These are phyloP conservation scores for Penicillium arizonense DNA, from an alignment of 495 filamentous ascomycete genomes.

Conservation along the genomic window DNA sequence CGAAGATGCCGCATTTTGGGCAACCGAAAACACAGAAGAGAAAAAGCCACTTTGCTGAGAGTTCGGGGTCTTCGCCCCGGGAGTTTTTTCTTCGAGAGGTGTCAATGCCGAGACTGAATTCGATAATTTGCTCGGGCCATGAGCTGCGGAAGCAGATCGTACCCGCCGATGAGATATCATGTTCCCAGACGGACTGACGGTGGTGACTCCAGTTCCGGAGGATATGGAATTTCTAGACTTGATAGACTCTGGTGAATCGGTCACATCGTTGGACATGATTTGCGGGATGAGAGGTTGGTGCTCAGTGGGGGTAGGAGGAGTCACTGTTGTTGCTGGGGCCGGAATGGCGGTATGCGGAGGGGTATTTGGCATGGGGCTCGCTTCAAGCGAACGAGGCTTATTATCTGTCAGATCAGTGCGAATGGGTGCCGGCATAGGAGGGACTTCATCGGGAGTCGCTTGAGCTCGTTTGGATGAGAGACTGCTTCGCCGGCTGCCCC, in stretches of 20 bases:
- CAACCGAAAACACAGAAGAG: slow-evolving; percentile 85
- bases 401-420: slow-evolving; percentile 35
- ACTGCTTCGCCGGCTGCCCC: slow-evolving; percentile 40
- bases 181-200: slow-evolving; percentile 58
- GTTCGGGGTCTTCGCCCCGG: slow-evolving; percentile 34
- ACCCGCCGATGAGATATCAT: slow-evolving; percentile 75
- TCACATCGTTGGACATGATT: slow-evolving; percentile 25
- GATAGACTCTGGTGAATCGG: slow-evolving; percentile 37
- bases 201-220: slow-evolving; percentile 27
- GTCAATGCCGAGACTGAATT: slow-evolving; percentile 73
- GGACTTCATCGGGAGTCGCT: slow-evolving; percentile 26
- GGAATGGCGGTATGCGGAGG: slow-evolving; percentile 43
- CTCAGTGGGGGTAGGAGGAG: slow-evolving; percentile 53
- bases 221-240: slow-evolving; percentile 27
- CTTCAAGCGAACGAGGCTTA: slow-evolving; percentile 22
- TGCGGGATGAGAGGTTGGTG: slow-evolving; percentile 15
- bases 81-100: slow-evolving; percentile 64
- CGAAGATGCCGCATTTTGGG: slow-evolving; percentile 89
- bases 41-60: slow-evolving; percentile 73
- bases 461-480: slow-evolving; percentile 36
- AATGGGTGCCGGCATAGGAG: slow-evolving; percentile 36
- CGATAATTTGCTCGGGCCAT: slow-evolving; percentile 86
- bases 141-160: slow-evolving; percentile 62
- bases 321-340: slow-evolving; percentile 50
- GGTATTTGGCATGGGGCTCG: slow-evolving; percentile 37